These are phyloP conservation scores for Saccharomyces jurei DNA, from an alignment of 805 yeast genomes.

Conservation along the genomic window DNA sequence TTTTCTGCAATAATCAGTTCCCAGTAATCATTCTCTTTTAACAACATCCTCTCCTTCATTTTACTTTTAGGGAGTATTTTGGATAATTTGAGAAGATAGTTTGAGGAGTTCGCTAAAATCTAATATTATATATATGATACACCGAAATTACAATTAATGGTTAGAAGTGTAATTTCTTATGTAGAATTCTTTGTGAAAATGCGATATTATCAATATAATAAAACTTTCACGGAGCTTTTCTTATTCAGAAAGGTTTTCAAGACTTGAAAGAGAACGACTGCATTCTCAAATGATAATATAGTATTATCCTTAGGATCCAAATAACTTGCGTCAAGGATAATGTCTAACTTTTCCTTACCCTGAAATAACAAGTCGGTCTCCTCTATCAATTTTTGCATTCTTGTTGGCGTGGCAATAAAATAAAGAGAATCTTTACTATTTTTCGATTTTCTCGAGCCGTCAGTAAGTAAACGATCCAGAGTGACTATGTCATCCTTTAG, in stretches of 20 bases:
- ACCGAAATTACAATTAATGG: neutral
- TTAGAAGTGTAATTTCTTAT: neutral
- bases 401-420: conserved; percentile 26
- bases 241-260: conserved; percentile 23
- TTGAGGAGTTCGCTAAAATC: neutral
- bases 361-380: conserved; percentile 21
- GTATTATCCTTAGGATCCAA: conserved; percentile 27
- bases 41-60: neutral
- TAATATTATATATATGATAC: neutral
- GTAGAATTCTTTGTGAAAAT: neutral
- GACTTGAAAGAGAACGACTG: conserved; percentile 18
- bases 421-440: conserved; percentile 17
- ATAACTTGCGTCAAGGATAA: conserved; percentile 29
- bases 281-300: conserved; percentile 23
- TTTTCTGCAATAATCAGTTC: neutral
- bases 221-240: conserved; percentile 29
- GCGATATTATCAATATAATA: conserved; percentile 28
- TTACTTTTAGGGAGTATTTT: neutral
- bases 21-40: neutral
- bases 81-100: neutral
- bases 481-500: conserved; percentile 47
- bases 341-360: conserved; percentile 31
- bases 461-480: conserved; percentile 18
- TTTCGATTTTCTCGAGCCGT: conserved; percentile 6
- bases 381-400: conserved; percentile 25